Evolutionary conservation across 2,329 filamentous ascomycete genomes (phyloP).

Genomic region (Xylariaceae sp.): DNA sequence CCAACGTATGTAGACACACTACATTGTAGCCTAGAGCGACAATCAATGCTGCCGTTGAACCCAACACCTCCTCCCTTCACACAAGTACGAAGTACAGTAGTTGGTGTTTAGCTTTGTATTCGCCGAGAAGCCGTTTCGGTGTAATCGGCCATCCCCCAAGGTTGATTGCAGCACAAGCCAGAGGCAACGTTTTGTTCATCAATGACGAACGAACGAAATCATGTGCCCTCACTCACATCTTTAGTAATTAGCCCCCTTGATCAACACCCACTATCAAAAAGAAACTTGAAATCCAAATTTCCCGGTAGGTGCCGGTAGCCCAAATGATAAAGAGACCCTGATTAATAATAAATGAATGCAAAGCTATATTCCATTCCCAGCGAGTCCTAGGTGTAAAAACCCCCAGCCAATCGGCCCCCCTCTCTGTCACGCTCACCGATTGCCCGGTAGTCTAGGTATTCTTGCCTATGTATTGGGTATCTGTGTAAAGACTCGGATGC

Average conservation of each 20-base stretch:
- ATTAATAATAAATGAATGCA: too few relatives aligned
- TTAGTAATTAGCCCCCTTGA: too few relatives aligned
- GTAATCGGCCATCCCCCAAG: constrained; percentile 1
- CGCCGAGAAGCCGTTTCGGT: constrained; percentile 20
- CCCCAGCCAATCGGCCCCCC: constrained; percentile 7
- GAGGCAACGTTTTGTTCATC: not conserved
- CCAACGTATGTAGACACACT: not conserved
- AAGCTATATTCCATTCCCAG: too few relatives aligned
- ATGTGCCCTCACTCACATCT: too few relatives aligned
- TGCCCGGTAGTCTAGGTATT: too few relatives aligned
- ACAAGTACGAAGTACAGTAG: not conserved
- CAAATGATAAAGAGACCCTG: too few relatives aligned
- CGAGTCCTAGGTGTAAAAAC: too few relatives aligned
- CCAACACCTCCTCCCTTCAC: not conserved
- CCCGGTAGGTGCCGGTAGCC: too few relatives aligned
- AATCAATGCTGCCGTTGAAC: not conserved
- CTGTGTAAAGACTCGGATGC: not conserved
- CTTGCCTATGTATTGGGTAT: too few relatives aligned
- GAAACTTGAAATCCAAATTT: too few relatives aligned
- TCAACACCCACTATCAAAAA: too few relatives aligned
- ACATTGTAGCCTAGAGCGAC: not conserved
- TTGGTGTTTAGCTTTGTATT: constrained; percentile 1
- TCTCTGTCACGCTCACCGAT: constrained; percentile 14
- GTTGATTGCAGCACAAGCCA: not conserved
- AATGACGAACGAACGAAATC: too few relatives aligned